phyloP scores from a whole-genome alignment of 345 rosid genomes.

The Alliaria petiolata region DNA sequence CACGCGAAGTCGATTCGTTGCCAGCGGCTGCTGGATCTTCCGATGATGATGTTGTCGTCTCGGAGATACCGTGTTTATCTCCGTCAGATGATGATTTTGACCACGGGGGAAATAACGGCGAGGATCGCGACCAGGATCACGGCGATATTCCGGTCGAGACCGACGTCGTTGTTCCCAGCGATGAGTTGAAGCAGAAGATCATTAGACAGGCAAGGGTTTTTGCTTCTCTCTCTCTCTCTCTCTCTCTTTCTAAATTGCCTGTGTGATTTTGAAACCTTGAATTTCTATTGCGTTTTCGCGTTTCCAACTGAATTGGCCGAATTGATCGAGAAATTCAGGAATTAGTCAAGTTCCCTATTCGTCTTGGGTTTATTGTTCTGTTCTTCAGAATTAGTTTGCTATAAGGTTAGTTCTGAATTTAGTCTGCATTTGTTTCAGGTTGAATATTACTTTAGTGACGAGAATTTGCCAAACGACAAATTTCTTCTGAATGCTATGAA shows the following conservation, averaged over 20 bases:
- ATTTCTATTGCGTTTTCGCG: too few relatives aligned
- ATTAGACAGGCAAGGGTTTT: constrained; percentile 48
- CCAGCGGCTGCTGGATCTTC: constrained; percentile 36
- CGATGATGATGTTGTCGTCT: constrained; percentile 29
- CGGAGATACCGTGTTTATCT: constrained; percentile 16
- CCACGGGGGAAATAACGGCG: constrained; percentile 21
- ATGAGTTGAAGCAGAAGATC: constrained; percentile 60
- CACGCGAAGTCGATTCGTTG: constrained; percentile 25
- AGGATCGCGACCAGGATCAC: constrained; percentile 36
- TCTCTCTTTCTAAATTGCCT: not conserved
- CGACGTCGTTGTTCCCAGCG: constrained; percentile 27
- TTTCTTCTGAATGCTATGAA: constrained; percentile 58
- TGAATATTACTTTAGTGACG: constrained; percentile 90
- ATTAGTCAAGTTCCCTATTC: not conserved
- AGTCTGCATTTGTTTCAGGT: constrained; percentile 45
- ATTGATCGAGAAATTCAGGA: not conserved
- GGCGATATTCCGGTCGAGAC: constrained; percentile 22
- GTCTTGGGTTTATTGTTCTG: not conserved
- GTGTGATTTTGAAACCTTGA: too few relatives aligned
- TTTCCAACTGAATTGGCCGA: not conserved
- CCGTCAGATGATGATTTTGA: constrained; percentile 45
- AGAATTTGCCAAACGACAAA: constrained; percentile 79
- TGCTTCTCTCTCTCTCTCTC: not conserved
- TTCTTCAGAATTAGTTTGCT: not conserved
- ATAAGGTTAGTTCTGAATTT: not conserved